phyloP scores from a whole-genome alignment of 331 rosid species.

The Phaseolus coccineus region DNA sequence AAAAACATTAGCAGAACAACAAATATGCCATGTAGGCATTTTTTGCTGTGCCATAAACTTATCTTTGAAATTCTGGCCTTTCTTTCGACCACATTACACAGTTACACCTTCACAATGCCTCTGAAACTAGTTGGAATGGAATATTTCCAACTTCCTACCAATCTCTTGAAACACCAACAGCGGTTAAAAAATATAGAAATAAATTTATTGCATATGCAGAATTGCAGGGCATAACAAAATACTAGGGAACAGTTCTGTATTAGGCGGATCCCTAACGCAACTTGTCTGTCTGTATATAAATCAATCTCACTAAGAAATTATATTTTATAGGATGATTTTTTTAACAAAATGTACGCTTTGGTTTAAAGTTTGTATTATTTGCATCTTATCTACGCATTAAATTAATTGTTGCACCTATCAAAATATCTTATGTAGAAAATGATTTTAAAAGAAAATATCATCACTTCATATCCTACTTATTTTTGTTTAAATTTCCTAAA shows the following conservation, averaged over 20 bases:
- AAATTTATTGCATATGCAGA: slow-evolving; percentile 6
- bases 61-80: slow-evolving; percentile 21
- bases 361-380: background rate
- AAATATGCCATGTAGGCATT: background rate
- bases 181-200: slow-evolving; percentile 4
- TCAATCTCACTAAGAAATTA: background rate
- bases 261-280: background rate
- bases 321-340: background rate
- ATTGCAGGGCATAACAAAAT: slow-evolving; percentile 3
- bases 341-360: background rate
- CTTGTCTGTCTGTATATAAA: background rate
- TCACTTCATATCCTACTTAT: background rate
- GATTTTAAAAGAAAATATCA: slow-evolving; percentile 13
- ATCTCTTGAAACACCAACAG: slow-evolving; percentile 16
- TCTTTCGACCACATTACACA: slow-evolving; percentile 8
- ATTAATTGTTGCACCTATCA: background rate
- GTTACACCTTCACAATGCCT: slow-evolving; percentile 1
- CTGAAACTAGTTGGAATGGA: slow-evolving; percentile 8
- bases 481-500: background rate
- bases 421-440: slow-evolving; percentile 22
- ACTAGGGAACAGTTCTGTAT: background rate
- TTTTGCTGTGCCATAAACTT: background rate
- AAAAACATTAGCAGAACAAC: slow-evolving; percentile 16
- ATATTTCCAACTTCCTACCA: background rate
- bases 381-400: background rate